Conservation (phyloP, 257 asterid genomes). For the Pogostemon cablin region DNA sequence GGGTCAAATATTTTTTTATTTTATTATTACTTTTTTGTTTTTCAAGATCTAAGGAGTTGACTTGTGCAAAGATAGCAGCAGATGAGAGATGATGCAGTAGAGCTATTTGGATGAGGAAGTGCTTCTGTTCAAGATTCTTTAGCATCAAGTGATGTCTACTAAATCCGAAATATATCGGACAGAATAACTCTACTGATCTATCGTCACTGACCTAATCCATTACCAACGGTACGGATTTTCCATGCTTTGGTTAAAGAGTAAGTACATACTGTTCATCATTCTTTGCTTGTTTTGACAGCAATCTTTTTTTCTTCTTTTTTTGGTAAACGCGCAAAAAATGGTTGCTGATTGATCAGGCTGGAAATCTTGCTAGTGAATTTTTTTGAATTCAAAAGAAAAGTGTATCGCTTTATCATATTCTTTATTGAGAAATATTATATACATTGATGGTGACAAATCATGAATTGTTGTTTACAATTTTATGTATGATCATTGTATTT, state of each 20-base stretch:
- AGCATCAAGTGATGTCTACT: conserved; percentile 14
- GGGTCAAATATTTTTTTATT: too few species aligned
- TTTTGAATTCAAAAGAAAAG: conserved; percentile 24
- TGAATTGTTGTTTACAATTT: neutral
- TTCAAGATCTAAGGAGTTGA: too few species aligned
- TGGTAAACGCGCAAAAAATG: too few species aligned
- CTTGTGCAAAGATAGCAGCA: too few species aligned
- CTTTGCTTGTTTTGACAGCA: conserved; percentile 3
- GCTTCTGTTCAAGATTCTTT: conserved; percentile 30
- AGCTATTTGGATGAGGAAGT: conserved; percentile 26
- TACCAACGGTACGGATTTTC: conserved; percentile 24
- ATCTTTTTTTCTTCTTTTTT: neutral
- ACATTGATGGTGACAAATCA: neutral
- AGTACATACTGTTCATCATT: conserved; percentile 19
- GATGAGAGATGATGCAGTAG: conserved; percentile 11
- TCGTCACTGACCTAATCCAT: conserved; percentile 20
- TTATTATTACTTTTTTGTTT: too few species aligned
- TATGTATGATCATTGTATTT: neutral
- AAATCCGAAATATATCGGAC: conserved; percentile 22
- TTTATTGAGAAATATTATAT: neutral
- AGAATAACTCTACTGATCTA: conserved; percentile 14
- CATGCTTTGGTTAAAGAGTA: conserved; percentile 7
- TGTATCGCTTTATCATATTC: neutral
- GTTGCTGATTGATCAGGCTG: neutral
- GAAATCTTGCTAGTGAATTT: conserved; percentile 20